A percentile compares a stretch with the other conserved stretches of the same genome.
Conservation (phyloP, 2,329 filamentous ascomycete genomes). For the Raffaelea ambrosiae region DNA sequence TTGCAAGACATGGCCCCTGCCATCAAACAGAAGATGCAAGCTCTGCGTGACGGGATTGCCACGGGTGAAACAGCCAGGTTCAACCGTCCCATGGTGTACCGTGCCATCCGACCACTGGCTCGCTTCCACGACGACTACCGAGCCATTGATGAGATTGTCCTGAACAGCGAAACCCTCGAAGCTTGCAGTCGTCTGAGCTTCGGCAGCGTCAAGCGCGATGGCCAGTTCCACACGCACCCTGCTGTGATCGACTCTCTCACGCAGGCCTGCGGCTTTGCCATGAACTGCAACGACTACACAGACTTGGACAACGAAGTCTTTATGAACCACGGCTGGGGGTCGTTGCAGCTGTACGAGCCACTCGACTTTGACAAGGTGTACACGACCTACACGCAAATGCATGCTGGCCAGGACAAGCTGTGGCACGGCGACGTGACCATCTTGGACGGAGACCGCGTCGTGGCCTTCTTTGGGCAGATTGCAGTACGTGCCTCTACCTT, state of each 20-base stretch:
- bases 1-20: too few relatives aligned
- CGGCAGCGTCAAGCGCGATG: too few relatives aligned
- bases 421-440: conserved; percentile 26
- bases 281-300: conserved; percentile 23
- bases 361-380: conserved; percentile 15
- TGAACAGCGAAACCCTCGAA: conserved; percentile 1
- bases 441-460: conserved; percentile 22
- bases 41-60: too few relatives aligned
- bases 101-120: neutral
- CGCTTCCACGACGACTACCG: conserved; percentile 1
- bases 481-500: too few relatives aligned
- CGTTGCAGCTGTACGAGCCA: conserved; percentile 2
- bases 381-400: conserved; percentile 29
- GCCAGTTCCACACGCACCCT: conserved; percentile 32
- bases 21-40: too few relatives aligned
- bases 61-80: too few relatives aligned
- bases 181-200: neutral
- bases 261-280: conserved; percentile 30
- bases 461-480: conserved; percentile 23
- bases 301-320: conserved; percentile 23
- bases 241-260: conserved; percentile 28
- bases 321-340: conserved; percentile 27
- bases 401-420: conserved; percentile 16
- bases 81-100: conserved; percentile 1
- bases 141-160: conserved; percentile 1